phyloP scores from a whole-genome alignment of 1,139 yeast species.

The Lodderomyces pseudojiufengensis region DNA sequence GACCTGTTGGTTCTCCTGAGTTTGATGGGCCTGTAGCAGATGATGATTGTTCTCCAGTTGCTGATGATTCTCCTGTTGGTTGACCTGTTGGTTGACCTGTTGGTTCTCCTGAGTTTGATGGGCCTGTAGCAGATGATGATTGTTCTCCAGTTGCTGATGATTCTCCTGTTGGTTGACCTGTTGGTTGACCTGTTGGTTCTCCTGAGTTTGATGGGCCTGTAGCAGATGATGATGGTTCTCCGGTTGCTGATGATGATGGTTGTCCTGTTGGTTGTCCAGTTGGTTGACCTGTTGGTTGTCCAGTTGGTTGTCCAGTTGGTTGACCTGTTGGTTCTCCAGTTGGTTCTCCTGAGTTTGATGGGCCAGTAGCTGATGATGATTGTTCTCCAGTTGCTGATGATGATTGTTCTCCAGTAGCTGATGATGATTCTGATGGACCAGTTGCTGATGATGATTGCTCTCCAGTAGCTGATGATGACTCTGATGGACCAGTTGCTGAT shows the following conservation, averaged over 20 bases:
- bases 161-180: too few relatives aligned
- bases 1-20: constrained; percentile 5
- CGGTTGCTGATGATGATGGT: too few relatives aligned
- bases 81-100: background rate
- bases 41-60: constrained; percentile 2
- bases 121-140: constrained; percentile 6
- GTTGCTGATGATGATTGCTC: too few relatives aligned
- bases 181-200: constrained; percentile 15
- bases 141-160: constrained; percentile 5
- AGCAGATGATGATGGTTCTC: constrained; percentile 3
- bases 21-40: constrained; percentile 9
- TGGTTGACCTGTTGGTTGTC: background rate
- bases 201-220: constrained; percentile 9
- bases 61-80: constrained; percentile 1
- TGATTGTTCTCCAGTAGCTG: background rate
- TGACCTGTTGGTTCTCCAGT: constrained; percentile 1
- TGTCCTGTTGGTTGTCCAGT: background rate
- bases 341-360: background rate
- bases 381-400: background rate
- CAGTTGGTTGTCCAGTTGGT: too few relatives aligned
- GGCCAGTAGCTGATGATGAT: background rate
- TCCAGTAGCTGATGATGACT: too few relatives aligned
- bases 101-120: constrained; percentile 1
- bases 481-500: too few relatives aligned
- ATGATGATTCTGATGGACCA: background rate